phyloP scores from a whole-genome alignment of 805 yeast genomes.

The Candida rishiriensis region DNA sequence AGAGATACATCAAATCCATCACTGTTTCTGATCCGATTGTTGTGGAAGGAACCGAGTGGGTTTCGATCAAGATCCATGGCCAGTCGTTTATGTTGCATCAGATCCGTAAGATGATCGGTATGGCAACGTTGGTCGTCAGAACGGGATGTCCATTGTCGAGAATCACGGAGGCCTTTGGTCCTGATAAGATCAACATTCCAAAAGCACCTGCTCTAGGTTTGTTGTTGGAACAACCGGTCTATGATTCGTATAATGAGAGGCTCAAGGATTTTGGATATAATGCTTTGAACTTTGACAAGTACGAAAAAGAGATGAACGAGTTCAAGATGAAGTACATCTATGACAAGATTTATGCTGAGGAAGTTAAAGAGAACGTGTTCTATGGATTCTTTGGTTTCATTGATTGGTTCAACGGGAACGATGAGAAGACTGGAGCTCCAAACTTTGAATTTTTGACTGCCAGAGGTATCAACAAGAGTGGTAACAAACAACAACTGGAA shows the following conservation, averaged over 20 bases:
- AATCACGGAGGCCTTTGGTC: slow-evolving; percentile 71
- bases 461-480: slow-evolving; percentile 33
- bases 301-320: slow-evolving; percentile 66
- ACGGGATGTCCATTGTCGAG: slow-evolving; percentile 79
- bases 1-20: slow-evolving; percentile 74
- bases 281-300: slow-evolving; percentile 62
- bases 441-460: slow-evolving; percentile 57
- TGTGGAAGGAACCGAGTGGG: slow-evolving; percentile 94
- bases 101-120: slow-evolving; percentile 95
- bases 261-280: slow-evolving; percentile 75
- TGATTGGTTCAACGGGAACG: slow-evolving; percentile 67
- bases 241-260: slow-evolving; percentile 74
- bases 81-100: slow-evolving; percentile 98
- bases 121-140: slow-evolving; percentile 83
- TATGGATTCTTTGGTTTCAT: slow-evolving; percentile 89
- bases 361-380: slow-evolving; percentile 79
- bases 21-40: slow-evolving; percentile 84
- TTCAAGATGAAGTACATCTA: slow-evolving; percentile 88
- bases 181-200: slow-evolving; percentile 79
- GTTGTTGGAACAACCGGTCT: slow-evolving; percentile 86
- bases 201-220: slow-evolving; percentile 97
- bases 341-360: slow-evolving; percentile 89
- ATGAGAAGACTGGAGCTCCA: slow-evolving; percentile 44
- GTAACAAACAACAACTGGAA: too few relatives aligned
- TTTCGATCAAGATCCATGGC: slow-evolving; percentile 93